These are phyloP conservation scores for Nothopassalora personata DNA, from an alignment of 2,329 filamentous ascomycete species.

Conservation along the genomic window DNA sequence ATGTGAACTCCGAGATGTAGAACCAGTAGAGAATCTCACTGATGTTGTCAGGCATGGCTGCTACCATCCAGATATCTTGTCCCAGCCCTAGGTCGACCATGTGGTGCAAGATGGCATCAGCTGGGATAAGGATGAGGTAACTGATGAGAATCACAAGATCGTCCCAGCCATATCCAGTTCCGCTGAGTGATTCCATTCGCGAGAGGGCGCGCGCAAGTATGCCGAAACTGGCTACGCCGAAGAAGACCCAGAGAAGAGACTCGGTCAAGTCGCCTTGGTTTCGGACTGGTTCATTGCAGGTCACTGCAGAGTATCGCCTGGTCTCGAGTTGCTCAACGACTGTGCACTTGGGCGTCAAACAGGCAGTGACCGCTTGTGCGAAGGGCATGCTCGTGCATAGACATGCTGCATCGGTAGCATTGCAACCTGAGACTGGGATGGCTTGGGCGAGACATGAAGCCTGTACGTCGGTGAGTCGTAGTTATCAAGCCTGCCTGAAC, in stretches of 20 bases:
- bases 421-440: conserved; percentile 10
- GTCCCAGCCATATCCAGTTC: conserved; percentile 17
- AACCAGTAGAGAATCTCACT: conserved; percentile 14
- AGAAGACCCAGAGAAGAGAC: conserved; percentile 13
- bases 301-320: conserved; percentile 12
- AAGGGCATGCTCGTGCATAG: conserved; percentile 9
- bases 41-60: conserved; percentile 5
- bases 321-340: conserved; percentile 9
- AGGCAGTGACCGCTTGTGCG: conserved; percentile 1
- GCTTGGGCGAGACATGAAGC: conserved; percentile 8
- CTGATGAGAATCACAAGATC: conserved; percentile 12
- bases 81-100: conserved; percentile 16
- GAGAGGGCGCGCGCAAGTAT: conserved; percentile 10
- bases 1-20: conserved; percentile 16
- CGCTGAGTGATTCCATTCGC: conserved; percentile 10
- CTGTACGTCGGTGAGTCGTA: background rate
- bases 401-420: conserved; percentile 7
- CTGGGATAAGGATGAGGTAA: conserved; percentile 9
- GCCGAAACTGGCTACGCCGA: conserved; percentile 9
- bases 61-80: conserved; percentile 18
- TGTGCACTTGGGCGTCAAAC: conserved; percentile 14
- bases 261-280: conserved; percentile 7
- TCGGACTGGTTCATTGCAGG: conserved; percentile 14
- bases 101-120: conserved; percentile 7
- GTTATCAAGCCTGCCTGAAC: background rate